phyloP scores from a whole-genome alignment of 768 basidiomycete species.

The Multifurca ochricompacta region DNA sequence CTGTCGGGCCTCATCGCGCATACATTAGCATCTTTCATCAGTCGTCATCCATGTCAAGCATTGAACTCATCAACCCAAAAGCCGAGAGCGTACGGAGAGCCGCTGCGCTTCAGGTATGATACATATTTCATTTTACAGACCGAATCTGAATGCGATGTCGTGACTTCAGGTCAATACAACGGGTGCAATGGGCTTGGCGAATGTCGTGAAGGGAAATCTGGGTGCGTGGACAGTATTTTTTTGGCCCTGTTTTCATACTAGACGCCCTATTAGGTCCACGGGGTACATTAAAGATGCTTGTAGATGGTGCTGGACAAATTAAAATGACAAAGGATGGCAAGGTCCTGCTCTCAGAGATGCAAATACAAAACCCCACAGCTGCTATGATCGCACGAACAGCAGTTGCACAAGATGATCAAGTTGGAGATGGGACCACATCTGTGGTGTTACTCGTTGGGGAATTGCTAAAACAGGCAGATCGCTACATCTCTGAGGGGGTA shows the following conservation, averaged over 20 bases:
- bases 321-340: slow-evolving; percentile 99
- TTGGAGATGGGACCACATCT: slow-evolving; percentile 97
- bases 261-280: slow-evolving; percentile 60
- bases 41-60: slow-evolving; percentile 42
- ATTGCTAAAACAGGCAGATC: slow-evolving; percentile 93
- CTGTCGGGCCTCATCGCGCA: background rate
- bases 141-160: slow-evolving; percentile 21
- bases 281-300: slow-evolving; percentile 98
- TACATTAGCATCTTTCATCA: background rate
- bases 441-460: slow-evolving; percentile 95
- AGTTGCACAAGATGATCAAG: slow-evolving; percentile 98
- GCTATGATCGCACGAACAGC: slow-evolving; percentile 99
- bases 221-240: slow-evolving; percentile 43
- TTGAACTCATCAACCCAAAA: slow-evolving; percentile 95
- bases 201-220: slow-evolving; percentile 94
- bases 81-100: slow-evolving; percentile 89
- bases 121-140: slow-evolving; percentile 17
- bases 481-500: slow-evolving; percentile 95
- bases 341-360: slow-evolving; percentile 97
- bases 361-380: slow-evolving; percentile 98
- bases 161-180: slow-evolving; percentile 70
- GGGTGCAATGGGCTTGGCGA: slow-evolving; percentile 95
- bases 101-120: slow-evolving; percentile 80
- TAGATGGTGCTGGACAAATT: slow-evolving; percentile 95
- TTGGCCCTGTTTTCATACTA: background rate